Percentiles rank a stretch among this genome's conserved stretches.
Evolutionary conservation across 1,139 yeast species (phyloP).

Genomic region (Debaryomyces nepalensis): DNA sequence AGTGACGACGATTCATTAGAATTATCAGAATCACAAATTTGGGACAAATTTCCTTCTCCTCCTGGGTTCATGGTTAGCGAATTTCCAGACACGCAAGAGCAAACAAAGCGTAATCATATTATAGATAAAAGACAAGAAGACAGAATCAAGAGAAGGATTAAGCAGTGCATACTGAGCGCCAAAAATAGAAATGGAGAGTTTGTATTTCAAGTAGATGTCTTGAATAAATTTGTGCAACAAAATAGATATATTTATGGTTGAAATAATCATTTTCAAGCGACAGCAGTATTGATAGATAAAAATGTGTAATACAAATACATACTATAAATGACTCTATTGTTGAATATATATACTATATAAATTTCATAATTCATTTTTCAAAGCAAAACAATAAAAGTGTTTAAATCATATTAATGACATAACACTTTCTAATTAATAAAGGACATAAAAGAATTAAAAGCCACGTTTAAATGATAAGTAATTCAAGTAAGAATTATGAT

Average conservation of each 20-base stretch:
- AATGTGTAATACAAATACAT: no score
- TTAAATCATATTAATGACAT: constrained; percentile 10
- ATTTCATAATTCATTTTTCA: constrained; percentile 5
- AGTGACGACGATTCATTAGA: constrained; percentile 9
- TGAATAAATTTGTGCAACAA: constrained; percentile 22
- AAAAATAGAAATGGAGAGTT: constrained; percentile 22
- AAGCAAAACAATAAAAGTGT: neutral
- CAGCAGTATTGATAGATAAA: no score
- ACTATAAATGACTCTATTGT: constrained; percentile 5
- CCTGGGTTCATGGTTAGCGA: constrained; percentile 68
- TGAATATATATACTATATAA: constrained; percentile 4
- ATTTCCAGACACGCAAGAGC: constrained; percentile 65
- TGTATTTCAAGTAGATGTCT: constrained; percentile 21
- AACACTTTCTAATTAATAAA: constrained; percentile 1
- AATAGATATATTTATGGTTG: constrained; percentile 23
- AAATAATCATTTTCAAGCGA: neutral
- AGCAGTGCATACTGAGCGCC: constrained; percentile 19
- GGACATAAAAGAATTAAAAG: constrained; percentile 28
- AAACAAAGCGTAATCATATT: constrained; percentile 22
- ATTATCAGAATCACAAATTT: constrained; percentile 29
- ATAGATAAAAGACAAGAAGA: constrained; percentile 23
- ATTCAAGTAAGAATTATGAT: constrained; percentile 53
- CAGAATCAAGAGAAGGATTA: constrained; percentile 25
- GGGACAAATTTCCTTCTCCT: constrained; percentile 59
- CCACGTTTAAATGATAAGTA: constrained; percentile 53